These are phyloP conservation scores for Auxenochlorella pyrenoidosa DNA, from an alignment of 139 green algal genomes.

Conservation along the genomic window DNA sequence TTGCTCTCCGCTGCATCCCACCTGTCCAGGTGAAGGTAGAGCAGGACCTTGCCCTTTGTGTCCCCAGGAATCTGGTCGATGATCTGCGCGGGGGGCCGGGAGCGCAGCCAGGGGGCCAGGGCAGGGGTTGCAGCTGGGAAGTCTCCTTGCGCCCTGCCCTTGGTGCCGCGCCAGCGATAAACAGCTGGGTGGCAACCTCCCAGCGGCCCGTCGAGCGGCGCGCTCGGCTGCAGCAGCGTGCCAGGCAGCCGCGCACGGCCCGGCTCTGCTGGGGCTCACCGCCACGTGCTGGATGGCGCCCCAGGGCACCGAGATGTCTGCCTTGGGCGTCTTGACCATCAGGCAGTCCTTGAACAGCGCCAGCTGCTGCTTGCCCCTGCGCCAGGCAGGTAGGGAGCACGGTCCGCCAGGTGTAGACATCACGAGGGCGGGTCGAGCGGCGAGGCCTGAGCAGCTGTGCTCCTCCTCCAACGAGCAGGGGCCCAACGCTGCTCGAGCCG, in stretches of 20 bases:
- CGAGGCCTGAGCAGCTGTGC: too few relatives aligned
- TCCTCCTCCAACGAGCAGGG: too few relatives aligned
- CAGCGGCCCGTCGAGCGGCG: neutral
- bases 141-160: too few relatives aligned
- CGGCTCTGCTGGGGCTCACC: conserved; percentile 1
- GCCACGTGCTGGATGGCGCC: conserved; percentile 33
- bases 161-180: too few relatives aligned
- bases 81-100: neutral
- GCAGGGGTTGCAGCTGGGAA: neutral
- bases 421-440: too few relatives aligned
- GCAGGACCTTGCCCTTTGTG: conserved; percentile 45
- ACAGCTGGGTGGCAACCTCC: too few relatives aligned
- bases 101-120: neutral
- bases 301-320: conserved; percentile 34
- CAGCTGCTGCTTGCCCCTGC: conserved; percentile 51
- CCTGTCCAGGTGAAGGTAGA: conserved; percentile 38
- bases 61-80: conserved; percentile 47
- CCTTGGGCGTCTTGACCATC: conserved; percentile 41
- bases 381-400: neutral
- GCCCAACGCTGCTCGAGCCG: neutral
- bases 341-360: conserved; percentile 41
- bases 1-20: too few relatives aligned
- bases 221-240: neutral
- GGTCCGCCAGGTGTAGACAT: too few relatives aligned
- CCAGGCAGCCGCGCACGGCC: neutral